Percentiles rank a stretch among this genome's conserved stretches.
Evolutionary conservation across 192 early-diverging fungal genomes (phyloP).

Genomic region (Dissophora ornata): DNA sequence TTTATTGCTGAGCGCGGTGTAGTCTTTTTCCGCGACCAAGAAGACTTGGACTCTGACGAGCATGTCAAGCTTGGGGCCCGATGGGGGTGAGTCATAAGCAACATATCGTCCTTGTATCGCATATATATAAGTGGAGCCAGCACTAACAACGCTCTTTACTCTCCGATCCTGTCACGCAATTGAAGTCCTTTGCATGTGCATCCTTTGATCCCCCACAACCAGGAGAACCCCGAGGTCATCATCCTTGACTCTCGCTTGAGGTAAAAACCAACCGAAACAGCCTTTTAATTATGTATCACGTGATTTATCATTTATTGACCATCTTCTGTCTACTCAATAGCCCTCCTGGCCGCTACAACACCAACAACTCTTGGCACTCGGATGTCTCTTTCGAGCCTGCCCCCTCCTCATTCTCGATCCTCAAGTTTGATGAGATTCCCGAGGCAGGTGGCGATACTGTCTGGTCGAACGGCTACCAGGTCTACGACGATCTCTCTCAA

Average conservation of each 20-base stretch:
- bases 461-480: conserved; percentile 56
- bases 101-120: too few relatives aligned
- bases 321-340: not conserved
- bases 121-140: too few relatives aligned
- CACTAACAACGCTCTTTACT: too few relatives aligned
- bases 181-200: conserved; percentile 46
- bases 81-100: conserved; percentile 54
- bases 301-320: not conserved
- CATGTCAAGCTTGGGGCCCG: conserved; percentile 64
- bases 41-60: conserved; percentile 63
- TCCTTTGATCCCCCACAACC: conserved; percentile 30
- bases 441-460: conserved; percentile 56
- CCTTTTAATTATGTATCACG: not conserved
- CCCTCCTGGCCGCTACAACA: conserved; percentile 53
- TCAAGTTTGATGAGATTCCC: conserved; percentile 51
- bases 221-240: conserved; percentile 45
- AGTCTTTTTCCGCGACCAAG: conserved; percentile 77
- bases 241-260: conserved; percentile 45
- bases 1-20: conserved; percentile 75
- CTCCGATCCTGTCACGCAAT: too few relatives aligned
- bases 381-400: conserved; percentile 51
- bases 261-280: not conserved
- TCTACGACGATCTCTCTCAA: conserved; percentile 61
- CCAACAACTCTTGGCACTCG: conserved; percentile 53
- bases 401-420: conserved; percentile 52